Evolutionary conservation across 2,329 filamentous ascomycete genomes (phyloP), one percentile per base, ranked within the genome.

Genomic region (Aspergillus thermomutatus): DNA sequence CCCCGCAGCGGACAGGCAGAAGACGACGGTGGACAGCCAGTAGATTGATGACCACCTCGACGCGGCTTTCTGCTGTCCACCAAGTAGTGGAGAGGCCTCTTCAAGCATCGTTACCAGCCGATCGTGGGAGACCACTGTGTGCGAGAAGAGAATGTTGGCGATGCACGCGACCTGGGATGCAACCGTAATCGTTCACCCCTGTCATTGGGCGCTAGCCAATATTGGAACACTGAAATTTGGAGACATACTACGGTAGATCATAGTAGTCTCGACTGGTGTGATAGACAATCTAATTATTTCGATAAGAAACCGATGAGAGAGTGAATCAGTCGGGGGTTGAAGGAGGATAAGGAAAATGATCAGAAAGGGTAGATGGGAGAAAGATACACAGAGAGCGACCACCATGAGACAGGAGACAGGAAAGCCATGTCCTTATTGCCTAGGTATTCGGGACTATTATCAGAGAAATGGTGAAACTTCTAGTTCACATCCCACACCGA

Each of bases 1-100:
- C 41, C 41, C 41, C 41, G 53, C 21, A 19, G 47, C 28, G 7
- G 53, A 45, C 28, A 55, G 53, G 31, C 46, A 55, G 31, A 55
- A 50, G 11, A 50, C 53, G n/a, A 55, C 47, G 41, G 47, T 34
- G 26, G 25, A 55, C n/a, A 55, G 37, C 47, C 53, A 55, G 47
- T 55, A 55, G 53, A 55, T 43, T 50, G 53, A 50, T 26, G 27
- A 25, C 53, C 53, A 50, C 11, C 21, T 37, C 26, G 26, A 26
- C 23, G 47, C 50, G 11, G 47, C 14, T 45, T 50, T 55, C 17
- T 45, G 47, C 47, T 55, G 53, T 50, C 47, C 26, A 28, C 28
- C 53, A 34, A 54, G 53, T 21, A 54, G 31, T 11, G 53, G 47
- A 21, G 47, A 27, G 40, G 47, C 31, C 53, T 55, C 47, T 27